Evolutionary conservation across 768 basidiomycete species (phyloP).

Genomic region (Termitomyces sp.): DNA sequence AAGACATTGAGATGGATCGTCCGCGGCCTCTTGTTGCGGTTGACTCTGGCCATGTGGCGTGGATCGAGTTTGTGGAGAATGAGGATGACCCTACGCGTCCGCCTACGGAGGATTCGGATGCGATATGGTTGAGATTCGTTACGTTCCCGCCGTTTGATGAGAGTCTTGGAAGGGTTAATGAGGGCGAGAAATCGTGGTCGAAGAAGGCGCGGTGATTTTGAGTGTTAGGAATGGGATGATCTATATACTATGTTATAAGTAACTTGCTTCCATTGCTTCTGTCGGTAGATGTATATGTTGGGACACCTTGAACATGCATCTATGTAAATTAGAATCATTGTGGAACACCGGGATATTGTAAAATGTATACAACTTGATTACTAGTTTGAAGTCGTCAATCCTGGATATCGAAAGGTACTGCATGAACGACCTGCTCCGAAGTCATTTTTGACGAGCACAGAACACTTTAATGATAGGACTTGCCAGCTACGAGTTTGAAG

Average conservation of each 20-base stretch:
- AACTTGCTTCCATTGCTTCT: constrained; percentile 1
- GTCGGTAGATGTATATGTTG: background rate
- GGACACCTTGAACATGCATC: background rate
- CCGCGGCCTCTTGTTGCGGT: constrained; percentile 75
- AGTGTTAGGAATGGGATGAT: constrained; percentile 67
- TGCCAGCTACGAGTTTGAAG: too few species aligned
- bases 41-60: constrained; percentile 85
- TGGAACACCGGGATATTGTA: background rate
- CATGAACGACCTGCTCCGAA: too few species aligned
- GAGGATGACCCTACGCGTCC: constrained; percentile 20
- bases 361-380: too few species aligned
- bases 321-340: background rate
- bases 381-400: too few species aligned
- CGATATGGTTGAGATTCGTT: constrained; percentile 63
- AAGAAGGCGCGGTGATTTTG: constrained; percentile 59
- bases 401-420: too few species aligned
- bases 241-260: constrained; percentile 67
- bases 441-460: too few species aligned
- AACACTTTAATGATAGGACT: too few species aligned
- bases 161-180: constrained; percentile 18
- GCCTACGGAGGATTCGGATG: constrained; percentile 24
- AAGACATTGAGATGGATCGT: constrained; percentile 35
- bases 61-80: constrained; percentile 59
- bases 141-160: constrained; percentile 59
- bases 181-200: constrained; percentile 21